Conservation (phyloP, 2,329 filamentous ascomycete genomes). For the Boeremia exigua region DNA sequence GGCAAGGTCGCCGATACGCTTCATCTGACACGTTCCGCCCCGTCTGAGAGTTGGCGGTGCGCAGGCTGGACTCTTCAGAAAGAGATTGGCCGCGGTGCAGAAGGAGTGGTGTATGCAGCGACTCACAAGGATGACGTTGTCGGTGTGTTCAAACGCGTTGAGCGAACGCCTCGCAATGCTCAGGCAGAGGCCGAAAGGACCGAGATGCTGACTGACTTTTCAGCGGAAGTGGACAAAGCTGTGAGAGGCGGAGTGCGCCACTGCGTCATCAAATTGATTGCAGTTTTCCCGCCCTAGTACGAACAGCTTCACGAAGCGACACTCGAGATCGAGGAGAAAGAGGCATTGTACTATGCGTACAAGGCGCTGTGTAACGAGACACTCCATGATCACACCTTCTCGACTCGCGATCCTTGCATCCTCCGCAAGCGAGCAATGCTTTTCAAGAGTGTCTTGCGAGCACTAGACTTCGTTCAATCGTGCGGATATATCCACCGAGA, state of each 20-base stretch:
- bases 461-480: neutral
- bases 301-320: neutral
- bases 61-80: neutral
- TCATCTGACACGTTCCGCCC: neutral
- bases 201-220: neutral
- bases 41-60: neutral
- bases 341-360: neutral
- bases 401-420: neutral
- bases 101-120: neutral
- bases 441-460: neutral
- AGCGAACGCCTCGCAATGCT: neutral
- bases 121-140: neutral
- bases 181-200: neutral
- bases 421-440: neutral
- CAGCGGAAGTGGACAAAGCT: neutral
- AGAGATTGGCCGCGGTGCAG: neutral
- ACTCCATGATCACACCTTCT: neutral
- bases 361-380: neutral
- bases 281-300: neutral
- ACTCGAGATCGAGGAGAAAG: neutral
- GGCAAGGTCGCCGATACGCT: neutral
- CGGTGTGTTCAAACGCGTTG: neutral
- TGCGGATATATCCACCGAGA: neutral
- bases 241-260: neutral
- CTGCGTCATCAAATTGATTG: neutral